A percentile compares a stretch with the other conserved stretches of the same genome.
These are phyloP conservation scores for Leccinum uliginosum DNA, from an alignment of 768 basidiomycete genomes.

Conservation along the genomic window DNA sequence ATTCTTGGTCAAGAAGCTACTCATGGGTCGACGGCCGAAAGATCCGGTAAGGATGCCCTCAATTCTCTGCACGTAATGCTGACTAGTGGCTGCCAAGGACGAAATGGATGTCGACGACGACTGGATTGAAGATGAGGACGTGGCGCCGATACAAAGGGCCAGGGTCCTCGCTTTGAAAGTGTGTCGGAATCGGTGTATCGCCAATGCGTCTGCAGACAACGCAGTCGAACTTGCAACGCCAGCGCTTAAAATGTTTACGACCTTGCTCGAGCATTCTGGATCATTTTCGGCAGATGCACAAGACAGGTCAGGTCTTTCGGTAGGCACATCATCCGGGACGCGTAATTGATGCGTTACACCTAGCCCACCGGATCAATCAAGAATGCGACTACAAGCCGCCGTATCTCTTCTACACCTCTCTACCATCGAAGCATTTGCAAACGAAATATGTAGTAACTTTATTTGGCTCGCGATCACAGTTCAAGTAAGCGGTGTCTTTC, in stretches of 20 bases:
- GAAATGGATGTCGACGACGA: conserved; percentile 60
- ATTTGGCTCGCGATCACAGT: conserved; percentile 64
- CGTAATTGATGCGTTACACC: conserved; percentile 10
- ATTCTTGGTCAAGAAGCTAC: conserved; percentile 65
- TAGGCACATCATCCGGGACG: neutral
- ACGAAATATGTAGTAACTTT: conserved; percentile 57
- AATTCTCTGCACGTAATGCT: neutral
- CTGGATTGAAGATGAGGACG: conserved; percentile 69
- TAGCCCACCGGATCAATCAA: conserved; percentile 62
- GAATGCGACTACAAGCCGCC: conserved; percentile 81
- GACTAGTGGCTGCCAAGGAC: conserved; percentile 35
- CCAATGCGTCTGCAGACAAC: conserved; percentile 53
- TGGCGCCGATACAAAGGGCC: conserved; percentile 56
- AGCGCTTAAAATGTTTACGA: conserved; percentile 69
- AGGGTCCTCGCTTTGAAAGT: conserved; percentile 79
- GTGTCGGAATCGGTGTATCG: conserved; percentile 73
- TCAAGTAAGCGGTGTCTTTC: conserved; percentile 51
- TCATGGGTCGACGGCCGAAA: conserved; percentile 52
- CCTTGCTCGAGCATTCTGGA: conserved; percentile 67
- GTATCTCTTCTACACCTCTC: conserved; percentile 76
- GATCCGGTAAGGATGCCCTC: conserved; percentile 39
- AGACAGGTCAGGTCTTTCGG: conserved; percentile 42
- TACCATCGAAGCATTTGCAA: conserved; percentile 52
- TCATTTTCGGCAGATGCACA: conserved; percentile 51
- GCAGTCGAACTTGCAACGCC: conserved; percentile 69